Conservation (phyloP, 2,329 filamentous ascomycete species). For the Fusarium pilosicola region DNA sequence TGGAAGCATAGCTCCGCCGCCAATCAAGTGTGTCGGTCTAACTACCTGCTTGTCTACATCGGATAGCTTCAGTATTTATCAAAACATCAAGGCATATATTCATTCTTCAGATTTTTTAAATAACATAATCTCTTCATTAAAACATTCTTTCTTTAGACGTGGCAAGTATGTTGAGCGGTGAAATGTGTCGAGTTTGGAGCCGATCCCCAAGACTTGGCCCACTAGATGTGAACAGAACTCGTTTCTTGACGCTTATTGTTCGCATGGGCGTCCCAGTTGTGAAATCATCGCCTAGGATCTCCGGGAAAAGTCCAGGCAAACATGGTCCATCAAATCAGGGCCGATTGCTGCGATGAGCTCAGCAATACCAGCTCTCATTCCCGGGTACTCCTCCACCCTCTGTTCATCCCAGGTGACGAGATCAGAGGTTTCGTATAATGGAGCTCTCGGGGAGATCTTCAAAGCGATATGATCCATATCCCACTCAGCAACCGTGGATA, state of each 20-base stretch:
- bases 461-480: slow-evolving; percentile 70
- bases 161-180: neutral
- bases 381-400: slow-evolving; percentile 58
- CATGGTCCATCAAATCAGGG: slow-evolving; percentile 62
- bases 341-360: slow-evolving; percentile 76
- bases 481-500: slow-evolving; percentile 62
- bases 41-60: neutral
- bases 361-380: slow-evolving; percentile 70
- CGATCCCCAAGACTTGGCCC: neutral
- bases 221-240: too few species aligned
- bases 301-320: slow-evolving; percentile 66
- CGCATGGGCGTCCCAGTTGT: too few species aligned
- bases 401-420: slow-evolving; percentile 69
- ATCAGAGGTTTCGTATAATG: slow-evolving; percentile 58
- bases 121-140: neutral
- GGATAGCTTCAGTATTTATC: neutral
- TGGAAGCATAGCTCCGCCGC: slow-evolving; percentile 3
- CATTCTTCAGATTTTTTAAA: neutral
- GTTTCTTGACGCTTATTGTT: neutral
- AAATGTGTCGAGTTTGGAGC: neutral
- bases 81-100: neutral
- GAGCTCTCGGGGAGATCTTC: slow-evolving; percentile 53
- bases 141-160: neutral
- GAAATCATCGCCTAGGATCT: neutral
- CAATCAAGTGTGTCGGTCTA: slow-evolving; percentile 5